Conservation (phyloP, 177 flowering plant species). For the Vitis hybrid region DNA sequence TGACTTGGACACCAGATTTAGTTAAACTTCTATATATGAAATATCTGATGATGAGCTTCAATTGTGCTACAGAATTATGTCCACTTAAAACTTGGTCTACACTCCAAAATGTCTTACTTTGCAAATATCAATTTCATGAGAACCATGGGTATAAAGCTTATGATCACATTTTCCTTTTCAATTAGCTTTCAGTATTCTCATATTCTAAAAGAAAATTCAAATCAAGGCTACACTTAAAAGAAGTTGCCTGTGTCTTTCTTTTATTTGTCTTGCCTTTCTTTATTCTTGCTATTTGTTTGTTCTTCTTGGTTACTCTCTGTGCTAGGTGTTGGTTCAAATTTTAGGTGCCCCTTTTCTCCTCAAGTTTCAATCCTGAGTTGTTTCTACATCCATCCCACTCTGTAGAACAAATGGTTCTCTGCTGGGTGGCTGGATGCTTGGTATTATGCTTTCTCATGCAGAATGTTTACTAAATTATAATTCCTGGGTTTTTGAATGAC, state of each 20-base stretch:
- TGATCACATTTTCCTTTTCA: no score
- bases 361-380: not conserved
- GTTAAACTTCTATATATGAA: no score
- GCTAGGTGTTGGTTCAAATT: not conserved
- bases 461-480: not conserved
- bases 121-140: no score
- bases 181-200: no score
- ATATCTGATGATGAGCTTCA: no score
- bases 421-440: not conserved
- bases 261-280: not conserved
- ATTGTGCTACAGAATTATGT: no score
- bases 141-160: no score
- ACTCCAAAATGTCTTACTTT: not conserved
- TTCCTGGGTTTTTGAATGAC: not conserved
- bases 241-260: not conserved
- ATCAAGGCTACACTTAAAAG: not conserved
- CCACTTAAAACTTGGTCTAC: no score
- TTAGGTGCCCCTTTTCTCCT: not conserved
- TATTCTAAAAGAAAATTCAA: not conserved
- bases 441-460: conserved; percentile 1
- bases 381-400: no score
- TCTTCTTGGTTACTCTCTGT: not conserved
- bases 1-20: no score
- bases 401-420: not conserved
- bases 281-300: not conserved